phyloP scores from a whole-genome alignment of 78 protist species.

The Guillardia theta region DNA sequence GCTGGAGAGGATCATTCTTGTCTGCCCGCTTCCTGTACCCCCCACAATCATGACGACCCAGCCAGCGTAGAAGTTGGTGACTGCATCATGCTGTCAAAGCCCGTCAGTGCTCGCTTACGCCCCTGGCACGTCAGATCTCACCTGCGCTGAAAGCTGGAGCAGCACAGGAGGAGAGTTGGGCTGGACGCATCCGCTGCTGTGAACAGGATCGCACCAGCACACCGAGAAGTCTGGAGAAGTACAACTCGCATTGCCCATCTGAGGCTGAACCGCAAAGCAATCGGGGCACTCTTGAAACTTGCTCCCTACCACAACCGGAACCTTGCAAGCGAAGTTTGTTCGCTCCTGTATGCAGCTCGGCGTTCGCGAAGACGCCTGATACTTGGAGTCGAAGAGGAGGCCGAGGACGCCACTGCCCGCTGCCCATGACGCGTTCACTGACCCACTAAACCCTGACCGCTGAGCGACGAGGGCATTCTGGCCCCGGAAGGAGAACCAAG shows the following conservation, averaged over 20 bases:
- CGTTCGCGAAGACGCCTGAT: background rate
- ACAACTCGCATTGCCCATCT: background rate
- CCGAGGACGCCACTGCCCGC: background rate
- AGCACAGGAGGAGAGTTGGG: background rate
- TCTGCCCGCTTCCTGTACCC: background rate
- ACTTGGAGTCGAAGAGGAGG: background rate
- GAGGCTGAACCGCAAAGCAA: background rate
- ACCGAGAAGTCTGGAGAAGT: background rate
- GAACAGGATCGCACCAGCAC: background rate
- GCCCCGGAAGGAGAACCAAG: background rate
- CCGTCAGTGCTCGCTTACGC: background rate
- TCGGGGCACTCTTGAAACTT: background rate
- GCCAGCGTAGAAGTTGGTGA: background rate
- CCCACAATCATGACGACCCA: background rate
- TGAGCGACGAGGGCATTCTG: background rate
- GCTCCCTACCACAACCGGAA: background rate
- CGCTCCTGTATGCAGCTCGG: background rate
- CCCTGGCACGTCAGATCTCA: background rate
- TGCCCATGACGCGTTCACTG: background rate
- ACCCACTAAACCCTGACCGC: background rate
- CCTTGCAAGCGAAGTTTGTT: background rate
- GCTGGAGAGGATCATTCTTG: background rate
- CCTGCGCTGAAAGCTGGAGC: background rate
- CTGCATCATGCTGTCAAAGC: background rate
- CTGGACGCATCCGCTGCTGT: background rate